These are phyloP conservation scores for Kwoniella pini DNA, from an alignment of 768 basidiomycete genomes.

Conservation along the genomic window DNA sequence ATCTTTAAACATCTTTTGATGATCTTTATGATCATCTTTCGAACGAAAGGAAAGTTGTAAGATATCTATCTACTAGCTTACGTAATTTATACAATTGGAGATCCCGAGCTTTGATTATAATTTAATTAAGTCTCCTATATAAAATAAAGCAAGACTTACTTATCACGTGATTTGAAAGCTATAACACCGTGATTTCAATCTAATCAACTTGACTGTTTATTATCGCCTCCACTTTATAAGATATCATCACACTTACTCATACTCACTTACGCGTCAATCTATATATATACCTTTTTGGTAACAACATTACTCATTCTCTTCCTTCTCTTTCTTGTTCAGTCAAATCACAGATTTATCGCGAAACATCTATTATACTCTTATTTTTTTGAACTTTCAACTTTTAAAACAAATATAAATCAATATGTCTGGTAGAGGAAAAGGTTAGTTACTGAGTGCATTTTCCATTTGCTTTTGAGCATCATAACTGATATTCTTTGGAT, in stretches of 20 bases:
- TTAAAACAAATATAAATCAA: constrained; percentile 20
- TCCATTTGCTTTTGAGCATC: not conserved
- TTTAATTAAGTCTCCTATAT: too few relatives aligned
- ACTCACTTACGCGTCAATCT: not conserved
- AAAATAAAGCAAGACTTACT: too few relatives aligned
- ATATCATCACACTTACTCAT: too few relatives aligned
- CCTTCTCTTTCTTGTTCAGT: constrained; percentile 4
- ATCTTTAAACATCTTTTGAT: not conserved
- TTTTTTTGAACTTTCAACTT: not conserved
- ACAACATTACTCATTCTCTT: not conserved
- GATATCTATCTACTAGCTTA: not conserved
- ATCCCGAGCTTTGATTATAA: too few relatives aligned
- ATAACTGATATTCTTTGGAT: constrained; percentile 1
- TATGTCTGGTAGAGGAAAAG: constrained; percentile 59
- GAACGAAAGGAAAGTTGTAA: too few relatives aligned
- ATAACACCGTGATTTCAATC: constrained; percentile 5
- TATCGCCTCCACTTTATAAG: constrained; percentile 5
- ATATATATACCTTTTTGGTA: not conserved
- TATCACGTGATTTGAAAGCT: constrained; percentile 8
- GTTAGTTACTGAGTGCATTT: constrained; percentile 30
- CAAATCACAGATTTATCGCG: constrained; percentile 7
- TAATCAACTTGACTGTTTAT: not conserved
- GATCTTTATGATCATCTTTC: too few relatives aligned
- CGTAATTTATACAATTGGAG: too few relatives aligned
- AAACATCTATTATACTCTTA: too few relatives aligned